phyloP scores from a whole-genome alignment of 768 basidiomycete genomes.

The Mycena floridula region DNA sequence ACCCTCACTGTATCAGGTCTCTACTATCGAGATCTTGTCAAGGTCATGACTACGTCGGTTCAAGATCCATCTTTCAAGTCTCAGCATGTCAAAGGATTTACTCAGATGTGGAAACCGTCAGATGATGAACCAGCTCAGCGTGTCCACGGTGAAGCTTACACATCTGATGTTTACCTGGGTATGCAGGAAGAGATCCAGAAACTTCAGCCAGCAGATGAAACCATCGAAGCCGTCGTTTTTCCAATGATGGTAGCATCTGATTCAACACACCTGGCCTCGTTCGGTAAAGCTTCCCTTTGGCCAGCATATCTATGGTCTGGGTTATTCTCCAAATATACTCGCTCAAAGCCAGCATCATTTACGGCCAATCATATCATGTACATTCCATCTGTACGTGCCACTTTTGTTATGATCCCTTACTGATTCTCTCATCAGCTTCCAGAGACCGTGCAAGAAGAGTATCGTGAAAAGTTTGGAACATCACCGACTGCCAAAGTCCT shows the following conservation, averaged over 20 bases:
- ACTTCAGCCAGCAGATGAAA: conserved; percentile 8
- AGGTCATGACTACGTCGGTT: conserved; percentile 18
- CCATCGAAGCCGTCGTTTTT: conserved; percentile 15
- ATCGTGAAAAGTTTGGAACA: conserved; percentile 6
- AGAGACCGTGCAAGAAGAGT: conserved; percentile 15
- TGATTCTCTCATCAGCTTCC: conserved; percentile 16
- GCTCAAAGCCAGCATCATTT: conserved; percentile 18
- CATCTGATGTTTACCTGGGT: conserved; percentile 16
- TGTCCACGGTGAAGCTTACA: conserved; percentile 18
- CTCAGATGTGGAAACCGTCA: conserved; percentile 14
- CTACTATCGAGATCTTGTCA: conserved; percentile 16
- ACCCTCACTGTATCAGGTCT: conserved; percentile 20
- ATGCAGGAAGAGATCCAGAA: conserved; percentile 15
- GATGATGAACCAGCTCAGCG: conserved; percentile 8
- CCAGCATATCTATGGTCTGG: conserved; percentile 36
- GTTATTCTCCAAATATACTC: conserved; percentile 33
- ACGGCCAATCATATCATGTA: conserved; percentile 31
- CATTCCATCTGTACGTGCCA: conserved; percentile 26
- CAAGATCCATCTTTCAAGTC: conserved; percentile 1
- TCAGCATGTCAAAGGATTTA: conserved; percentile 21
- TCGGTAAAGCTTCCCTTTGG: conserved; percentile 33
- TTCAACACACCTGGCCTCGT: conserved; percentile 26
- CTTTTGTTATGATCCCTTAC: neutral
- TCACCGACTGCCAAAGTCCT: conserved; percentile 11
- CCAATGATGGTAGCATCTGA: conserved; percentile 28